Percentiles rank a stretch among this genome's conserved stretches.
These are phyloP conservation scores for Zangia roseola DNA, from an alignment of 768 basidiomycete genomes.

Conservation along the genomic window DNA sequence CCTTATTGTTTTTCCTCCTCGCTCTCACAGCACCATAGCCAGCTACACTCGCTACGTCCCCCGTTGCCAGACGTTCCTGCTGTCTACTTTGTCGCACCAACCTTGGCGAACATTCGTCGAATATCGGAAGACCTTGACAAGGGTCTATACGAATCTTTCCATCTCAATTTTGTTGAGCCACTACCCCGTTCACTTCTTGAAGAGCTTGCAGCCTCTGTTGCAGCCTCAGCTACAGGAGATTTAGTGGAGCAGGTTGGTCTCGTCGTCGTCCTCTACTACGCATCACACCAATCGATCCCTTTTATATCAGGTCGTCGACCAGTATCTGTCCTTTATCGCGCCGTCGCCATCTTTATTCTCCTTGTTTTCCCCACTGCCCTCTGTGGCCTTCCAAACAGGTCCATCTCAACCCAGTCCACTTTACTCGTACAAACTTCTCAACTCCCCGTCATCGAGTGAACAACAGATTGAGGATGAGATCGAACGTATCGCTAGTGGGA, in stretches of 20 bases:
- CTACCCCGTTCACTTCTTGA: constrained; percentile 86
- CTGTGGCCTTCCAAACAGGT: constrained; percentile 34
- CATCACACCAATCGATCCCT: background rate
- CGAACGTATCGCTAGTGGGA: constrained; percentile 83
- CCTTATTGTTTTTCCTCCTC: constrained; percentile 1
- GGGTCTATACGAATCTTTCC: constrained; percentile 86
- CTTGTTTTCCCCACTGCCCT: constrained; percentile 60
- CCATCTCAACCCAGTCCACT: constrained; percentile 37
- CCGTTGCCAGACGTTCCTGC: constrained; percentile 94
- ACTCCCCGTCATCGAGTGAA: constrained; percentile 88
- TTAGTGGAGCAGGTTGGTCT: constrained; percentile 66
- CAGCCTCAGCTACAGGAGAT: constrained; percentile 81
- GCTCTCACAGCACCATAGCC: constrained; percentile 47
- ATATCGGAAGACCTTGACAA: constrained; percentile 94
- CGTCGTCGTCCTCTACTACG: background rate
- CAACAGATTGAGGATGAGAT: constrained; percentile 91
- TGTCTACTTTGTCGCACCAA: constrained; percentile 94
- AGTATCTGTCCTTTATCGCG: constrained; percentile 94
- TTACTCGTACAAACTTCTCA: constrained; percentile 83
- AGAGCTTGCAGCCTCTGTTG: constrained; percentile 88
- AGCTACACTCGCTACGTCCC: constrained; percentile 86
- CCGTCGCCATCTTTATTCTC: constrained; percentile 94
- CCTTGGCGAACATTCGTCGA: constrained; percentile 77
- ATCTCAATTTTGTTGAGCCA: constrained; percentile 94
- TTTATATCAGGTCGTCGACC: constrained; percentile 76